These are phyloP conservation scores for Kuraishia ogatae DNA, from an alignment of 805 yeast species.

Conservation along the genomic window DNA sequence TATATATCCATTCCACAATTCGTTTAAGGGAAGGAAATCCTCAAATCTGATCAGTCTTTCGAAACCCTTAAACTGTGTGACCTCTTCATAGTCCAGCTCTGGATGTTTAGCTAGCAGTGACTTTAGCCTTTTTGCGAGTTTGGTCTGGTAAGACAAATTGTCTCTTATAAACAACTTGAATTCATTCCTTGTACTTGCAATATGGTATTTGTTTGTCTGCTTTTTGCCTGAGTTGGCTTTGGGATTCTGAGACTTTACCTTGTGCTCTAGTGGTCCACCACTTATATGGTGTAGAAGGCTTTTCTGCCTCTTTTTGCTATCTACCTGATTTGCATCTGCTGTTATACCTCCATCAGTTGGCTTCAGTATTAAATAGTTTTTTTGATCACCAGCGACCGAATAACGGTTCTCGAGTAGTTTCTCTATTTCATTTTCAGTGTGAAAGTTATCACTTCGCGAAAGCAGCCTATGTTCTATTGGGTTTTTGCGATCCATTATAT, in stretches of 20 bases:
- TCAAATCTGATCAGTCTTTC: slow-evolving; percentile 27
- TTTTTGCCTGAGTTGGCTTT: slow-evolving; percentile 1
- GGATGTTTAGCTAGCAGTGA: slow-evolving; percentile 15
- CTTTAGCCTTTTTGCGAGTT: slow-evolving; percentile 27
- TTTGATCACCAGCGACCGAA: slow-evolving; percentile 35
- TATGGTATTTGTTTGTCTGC: slow-evolving; percentile 13
- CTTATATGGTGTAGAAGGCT: slow-evolving; percentile 14
- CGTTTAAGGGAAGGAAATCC: slow-evolving; percentile 44
- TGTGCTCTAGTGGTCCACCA: slow-evolving; percentile 1
- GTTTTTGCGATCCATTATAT: slow-evolving; percentile 31
- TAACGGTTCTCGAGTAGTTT: slow-evolving; percentile 36
- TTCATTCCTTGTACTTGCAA: slow-evolving; percentile 25
- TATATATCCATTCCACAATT: slow-evolving; percentile 71
- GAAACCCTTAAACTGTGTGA: slow-evolving; percentile 14
- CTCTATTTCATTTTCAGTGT: slow-evolving; percentile 22
- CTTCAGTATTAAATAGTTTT: slow-evolving; percentile 32
- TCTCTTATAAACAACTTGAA: slow-evolving; percentile 30
- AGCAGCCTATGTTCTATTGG: slow-evolving; percentile 38
- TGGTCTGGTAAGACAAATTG: slow-evolving; percentile 30
- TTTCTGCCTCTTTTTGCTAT: slow-evolving; percentile 6
- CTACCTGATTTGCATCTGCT: background rate
- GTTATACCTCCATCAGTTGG: slow-evolving; percentile 20
- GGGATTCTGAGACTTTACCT: background rate
- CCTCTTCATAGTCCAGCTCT: slow-evolving; percentile 10
- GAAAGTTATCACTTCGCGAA: slow-evolving; percentile 30